Conservation (phyloP, 108 stramenopile genomes). For the Pseudonitzschia delicatissima region DNA sequence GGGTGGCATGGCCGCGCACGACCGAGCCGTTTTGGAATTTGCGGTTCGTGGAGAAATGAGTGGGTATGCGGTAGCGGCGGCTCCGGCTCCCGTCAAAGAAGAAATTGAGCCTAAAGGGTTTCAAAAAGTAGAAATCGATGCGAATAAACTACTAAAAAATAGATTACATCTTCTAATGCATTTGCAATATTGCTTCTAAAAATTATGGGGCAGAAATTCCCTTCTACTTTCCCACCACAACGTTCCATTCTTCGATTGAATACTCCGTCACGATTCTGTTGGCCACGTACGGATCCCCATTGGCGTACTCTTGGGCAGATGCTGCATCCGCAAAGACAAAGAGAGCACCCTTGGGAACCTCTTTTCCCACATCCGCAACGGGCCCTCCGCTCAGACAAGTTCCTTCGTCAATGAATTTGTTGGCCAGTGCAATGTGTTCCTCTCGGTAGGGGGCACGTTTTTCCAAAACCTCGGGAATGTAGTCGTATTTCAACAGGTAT, state of each 20-base stretch:
- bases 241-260: slow-evolving; percentile 78
- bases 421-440: slow-evolving; percentile 71
- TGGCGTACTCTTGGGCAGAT: slow-evolving; percentile 62
- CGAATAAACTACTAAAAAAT: no score
- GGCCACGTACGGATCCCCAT: slow-evolving; percentile 72
- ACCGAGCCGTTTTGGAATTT: slow-evolving; percentile 64
- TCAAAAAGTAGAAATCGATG: slow-evolving; percentile 45
- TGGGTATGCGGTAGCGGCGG: slow-evolving; percentile 52
- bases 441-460: slow-evolving; percentile 78
- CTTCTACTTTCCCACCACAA: slow-evolving; percentile 64
- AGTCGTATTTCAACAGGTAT: slow-evolving; percentile 61
- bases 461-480: slow-evolving; percentile 83
- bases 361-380: slow-evolving; percentile 36
- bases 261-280: slow-evolving; percentile 75
- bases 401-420: slow-evolving; percentile 61
- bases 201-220: no score
- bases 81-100: slow-evolving; percentile 56
- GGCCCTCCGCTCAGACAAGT: slow-evolving; percentile 72
- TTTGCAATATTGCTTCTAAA: no score
- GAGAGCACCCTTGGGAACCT: slow-evolving; percentile 68
- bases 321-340: slow-evolving; percentile 71
- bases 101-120: slow-evolving; percentile 76
- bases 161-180: no score
- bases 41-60: slow-evolving; percentile 86
- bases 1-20: slow-evolving; percentile 42